phyloP scores from a whole-genome alignment of 2,329 filamentous ascomycete genomes.

The Lizonia empirigonia region DNA sequence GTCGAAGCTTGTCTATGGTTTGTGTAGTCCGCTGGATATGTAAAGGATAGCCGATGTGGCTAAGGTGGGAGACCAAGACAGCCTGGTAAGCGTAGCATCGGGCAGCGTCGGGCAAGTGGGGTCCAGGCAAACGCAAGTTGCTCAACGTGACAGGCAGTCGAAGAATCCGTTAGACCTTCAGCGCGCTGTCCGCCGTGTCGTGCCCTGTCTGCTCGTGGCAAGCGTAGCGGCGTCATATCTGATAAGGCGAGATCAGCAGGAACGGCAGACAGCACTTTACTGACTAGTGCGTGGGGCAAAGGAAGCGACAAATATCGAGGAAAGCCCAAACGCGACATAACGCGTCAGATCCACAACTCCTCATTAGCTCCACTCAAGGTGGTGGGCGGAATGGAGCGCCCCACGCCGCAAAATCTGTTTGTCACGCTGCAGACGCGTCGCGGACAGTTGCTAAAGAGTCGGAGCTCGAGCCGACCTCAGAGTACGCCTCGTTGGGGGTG shows the following conservation, averaged over 20 bases:
- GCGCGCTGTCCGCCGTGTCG: slow-evolving; percentile 5
- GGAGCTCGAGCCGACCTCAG: slow-evolving; percentile 8
- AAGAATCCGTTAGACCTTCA: slow-evolving; percentile 2
- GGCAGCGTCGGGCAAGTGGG: slow-evolving; percentile 14
- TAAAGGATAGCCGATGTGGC: slow-evolving; percentile 4
- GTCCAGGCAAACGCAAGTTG: slow-evolving; percentile 2
- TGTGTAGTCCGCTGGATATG: slow-evolving; percentile 11
- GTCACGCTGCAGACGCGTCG: slow-evolving; percentile 9
- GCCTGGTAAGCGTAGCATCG: slow-evolving; percentile 10
- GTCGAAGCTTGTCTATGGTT: slow-evolving; percentile 9
- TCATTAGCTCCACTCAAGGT: slow-evolving; percentile 19
- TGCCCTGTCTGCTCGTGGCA: slow-evolving; percentile 16
- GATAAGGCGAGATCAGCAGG: slow-evolving; percentile 14
- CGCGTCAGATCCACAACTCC: slow-evolving; percentile 20
- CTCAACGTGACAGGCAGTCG: not conserved
- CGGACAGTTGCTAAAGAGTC: not conserved
- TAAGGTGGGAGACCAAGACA: slow-evolving; percentile 2
- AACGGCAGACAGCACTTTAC: slow-evolving; percentile 7
- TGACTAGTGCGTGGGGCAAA: slow-evolving; percentile 4
- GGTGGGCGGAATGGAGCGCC: slow-evolving; percentile 17
- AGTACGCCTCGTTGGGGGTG: slow-evolving; percentile 2
- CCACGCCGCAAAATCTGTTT: slow-evolving; percentile 10
- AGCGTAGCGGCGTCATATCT: slow-evolving; percentile 27
- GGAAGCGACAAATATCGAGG: slow-evolving; percentile 7
- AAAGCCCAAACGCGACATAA: slow-evolving; percentile 15